Conservation (phyloP, 495 filamentous ascomycete genomes). For the Hypoxylon fragiforme region DNA sequence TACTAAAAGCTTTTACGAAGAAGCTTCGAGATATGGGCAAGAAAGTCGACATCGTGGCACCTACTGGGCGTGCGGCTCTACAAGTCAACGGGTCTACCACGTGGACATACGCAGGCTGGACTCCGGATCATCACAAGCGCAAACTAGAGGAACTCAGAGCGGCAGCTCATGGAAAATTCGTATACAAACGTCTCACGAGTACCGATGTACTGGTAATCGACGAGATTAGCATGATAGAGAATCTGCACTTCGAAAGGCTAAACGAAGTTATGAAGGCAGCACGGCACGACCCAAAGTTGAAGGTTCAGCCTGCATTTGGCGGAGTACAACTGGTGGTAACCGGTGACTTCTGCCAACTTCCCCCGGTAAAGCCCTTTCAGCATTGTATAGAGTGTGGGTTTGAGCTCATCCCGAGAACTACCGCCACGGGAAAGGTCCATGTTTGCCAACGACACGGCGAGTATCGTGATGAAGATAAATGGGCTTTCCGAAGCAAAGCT, state of each 20-base stretch:
- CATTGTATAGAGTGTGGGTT: conserved; percentile 74
- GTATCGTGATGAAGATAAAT: conserved; percentile 45
- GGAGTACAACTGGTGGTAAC: conserved; percentile 93
- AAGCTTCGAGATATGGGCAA: conserved; percentile 39
- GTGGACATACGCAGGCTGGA: conserved; percentile 60
- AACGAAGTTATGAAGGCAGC: conserved; percentile 53
- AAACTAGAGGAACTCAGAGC: conserved; percentile 16
- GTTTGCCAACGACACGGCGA: conserved; percentile 39
- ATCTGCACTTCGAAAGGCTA: conserved; percentile 57
- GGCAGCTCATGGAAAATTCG: conserved; percentile 8
- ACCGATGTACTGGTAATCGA: conserved; percentile 53
- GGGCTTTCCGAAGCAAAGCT: conserved; percentile 41
- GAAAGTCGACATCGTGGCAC: conserved; percentile 56
- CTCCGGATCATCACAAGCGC: conserved; percentile 38
- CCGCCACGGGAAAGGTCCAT: conserved; percentile 71
- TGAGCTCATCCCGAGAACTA: conserved; percentile 70
- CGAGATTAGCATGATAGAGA: conserved; percentile 58
- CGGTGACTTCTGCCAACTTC: conserved; percentile 95
- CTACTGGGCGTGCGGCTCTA: conserved; percentile 59
- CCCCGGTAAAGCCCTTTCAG: conserved; percentile 82
- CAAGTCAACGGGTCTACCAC: conserved; percentile 57
- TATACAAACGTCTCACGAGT: conserved; percentile 36
- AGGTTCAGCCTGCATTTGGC: conserved; percentile 77
- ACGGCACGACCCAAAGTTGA: conserved; percentile 34
- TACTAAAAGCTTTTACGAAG: conserved; percentile 52